phyloP scores from a whole-genome alignment of 371 early-diverging fungal genomes.

The Mortierella sp. region DNA sequence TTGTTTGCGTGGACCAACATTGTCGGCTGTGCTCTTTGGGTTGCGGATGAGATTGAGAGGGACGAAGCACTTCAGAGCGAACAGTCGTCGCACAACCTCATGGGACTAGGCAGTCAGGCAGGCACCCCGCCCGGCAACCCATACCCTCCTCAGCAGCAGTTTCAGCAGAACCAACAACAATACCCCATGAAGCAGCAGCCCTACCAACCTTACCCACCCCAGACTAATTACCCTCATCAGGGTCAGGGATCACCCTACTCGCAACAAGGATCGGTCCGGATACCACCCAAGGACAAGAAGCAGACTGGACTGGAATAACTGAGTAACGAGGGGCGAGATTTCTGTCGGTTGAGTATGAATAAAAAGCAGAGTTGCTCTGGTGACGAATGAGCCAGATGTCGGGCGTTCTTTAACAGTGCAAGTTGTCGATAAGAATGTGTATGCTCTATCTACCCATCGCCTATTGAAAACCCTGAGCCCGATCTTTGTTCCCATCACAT shows the following conservation, averaged over 20 bases:
- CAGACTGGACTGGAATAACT: conserved; percentile 11
- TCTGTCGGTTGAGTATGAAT: not conserved
- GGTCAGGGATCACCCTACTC: conserved; percentile 14
- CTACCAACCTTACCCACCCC: not conserved
- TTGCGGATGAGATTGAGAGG: conserved; percentile 68
- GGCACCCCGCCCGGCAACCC: not conserved
- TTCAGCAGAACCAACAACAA: conserved; percentile 13
- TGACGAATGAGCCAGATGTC: not conserved
- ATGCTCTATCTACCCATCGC: not conserved
- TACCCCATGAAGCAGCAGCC: conserved; percentile 15
- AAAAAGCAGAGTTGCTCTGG: not conserved
- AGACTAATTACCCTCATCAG: conserved; percentile 1
- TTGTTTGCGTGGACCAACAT: conserved; percentile 81
- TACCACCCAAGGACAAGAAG: conserved; percentile 42
- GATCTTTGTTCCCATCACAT: not conserved
- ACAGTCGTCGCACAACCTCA: conserved; percentile 11
- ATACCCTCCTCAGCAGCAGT: conserved; percentile 10
- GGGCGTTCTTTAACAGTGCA: not conserved
- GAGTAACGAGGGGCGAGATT: too few species aligned
- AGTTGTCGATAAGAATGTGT: not conserved
- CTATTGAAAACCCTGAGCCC: not conserved
- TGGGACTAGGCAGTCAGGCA: not conserved
- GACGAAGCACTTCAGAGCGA: conserved; percentile 30
- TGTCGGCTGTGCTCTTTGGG: conserved; percentile 79
- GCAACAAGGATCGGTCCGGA: conserved; percentile 25